Base-by-base conservation (phyloP, 2,329 filamentous ascomycete genomes). In the Cercospora zeina region DNA sequence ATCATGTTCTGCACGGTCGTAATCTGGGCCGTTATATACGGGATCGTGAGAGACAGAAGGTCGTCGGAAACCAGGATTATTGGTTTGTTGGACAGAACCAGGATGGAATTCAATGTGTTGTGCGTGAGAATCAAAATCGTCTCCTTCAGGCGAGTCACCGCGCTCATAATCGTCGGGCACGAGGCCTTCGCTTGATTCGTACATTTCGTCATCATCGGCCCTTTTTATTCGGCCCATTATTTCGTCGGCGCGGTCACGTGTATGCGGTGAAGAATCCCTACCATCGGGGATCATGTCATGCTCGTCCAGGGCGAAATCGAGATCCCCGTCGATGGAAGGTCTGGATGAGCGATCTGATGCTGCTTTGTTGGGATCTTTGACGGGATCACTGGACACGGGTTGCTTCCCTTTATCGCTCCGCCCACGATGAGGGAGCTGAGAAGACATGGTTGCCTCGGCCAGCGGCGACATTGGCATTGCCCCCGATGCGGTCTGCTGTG, bases 31-130 rank as follows among this genome's bases (percentile, higher is more conserved):
- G 6, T 31, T 58, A 47, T 73, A 72, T 3, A 70, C 63, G 3
- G 74, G 73, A 57, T 76, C 73, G 9, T 62, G 54, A 1, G 62
- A 60, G 8, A 71, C 73, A 27, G 70, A 71, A 2, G 74, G 74
- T 14, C 73, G 67, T 11, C 72, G 66, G 61, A 75, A 76, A 31
- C 74, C 74, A 1, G 74, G 74, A 21, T 63, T 67, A 5, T 70
- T 71, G 4, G 74, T 71, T 58, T 74, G 73, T 37, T 69, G 70
- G 9, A 69, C 61, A 19, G 71, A 67, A 56, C 65, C 58, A 16
- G 74, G 62, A 53, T 66, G 59, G 61, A 70, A 65, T 61, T 68
- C 65, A 19, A 73, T 53, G 58, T 69, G 64, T 16, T 68, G 57
- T 21, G 69, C 59, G 56, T 65, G 59, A 53, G 64, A 49, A 27